Evolutionary conservation across 148 eudicot genomes (phyloP).

Genomic region (Fagopyrum esculentum): DNA sequence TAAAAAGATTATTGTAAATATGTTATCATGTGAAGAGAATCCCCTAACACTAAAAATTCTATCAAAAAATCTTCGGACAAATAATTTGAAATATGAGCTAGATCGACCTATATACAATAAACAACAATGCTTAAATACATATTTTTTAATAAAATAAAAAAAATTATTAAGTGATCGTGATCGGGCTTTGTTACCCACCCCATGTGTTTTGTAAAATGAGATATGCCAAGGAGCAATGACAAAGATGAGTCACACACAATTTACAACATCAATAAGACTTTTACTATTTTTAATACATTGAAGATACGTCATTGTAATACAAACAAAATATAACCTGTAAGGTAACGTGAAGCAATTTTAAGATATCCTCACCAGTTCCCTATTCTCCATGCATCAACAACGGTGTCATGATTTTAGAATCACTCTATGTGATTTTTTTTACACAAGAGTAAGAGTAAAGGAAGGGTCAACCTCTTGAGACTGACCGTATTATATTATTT

Average conservation of each 20-base stretch:
- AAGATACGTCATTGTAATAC: too few relatives aligned
- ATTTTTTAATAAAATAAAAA: not conserved
- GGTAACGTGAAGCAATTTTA: too few relatives aligned
- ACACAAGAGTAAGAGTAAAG: too few relatives aligned
- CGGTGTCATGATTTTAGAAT: too few relatives aligned
- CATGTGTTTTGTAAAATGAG: conserved; percentile 3
- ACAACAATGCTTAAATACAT: not conserved
- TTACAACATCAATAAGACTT: not conserved
- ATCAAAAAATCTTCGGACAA: not conserved
- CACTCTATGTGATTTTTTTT: too few relatives aligned
- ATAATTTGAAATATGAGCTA: not conserved
- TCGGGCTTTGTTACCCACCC: not conserved
- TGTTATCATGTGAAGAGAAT: conserved; percentile 6
- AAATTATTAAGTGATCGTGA: not conserved
- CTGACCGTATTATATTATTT: too few relatives aligned
- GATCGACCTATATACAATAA: not conserved
- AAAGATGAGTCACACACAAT: not conserved
- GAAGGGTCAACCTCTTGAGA: too few relatives aligned
- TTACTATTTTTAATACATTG: not conserved
- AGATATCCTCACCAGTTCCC: too few relatives aligned
- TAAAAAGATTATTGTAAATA: not conserved
- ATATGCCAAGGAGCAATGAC: conserved; percentile 5
- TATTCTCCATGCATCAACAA: too few relatives aligned
- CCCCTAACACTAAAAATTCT: not conserved
- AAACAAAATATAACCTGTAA: too few relatives aligned